Conservation (phyloP, 352 stramenopile genomes). For the Globisporangium paddicum region DNA sequence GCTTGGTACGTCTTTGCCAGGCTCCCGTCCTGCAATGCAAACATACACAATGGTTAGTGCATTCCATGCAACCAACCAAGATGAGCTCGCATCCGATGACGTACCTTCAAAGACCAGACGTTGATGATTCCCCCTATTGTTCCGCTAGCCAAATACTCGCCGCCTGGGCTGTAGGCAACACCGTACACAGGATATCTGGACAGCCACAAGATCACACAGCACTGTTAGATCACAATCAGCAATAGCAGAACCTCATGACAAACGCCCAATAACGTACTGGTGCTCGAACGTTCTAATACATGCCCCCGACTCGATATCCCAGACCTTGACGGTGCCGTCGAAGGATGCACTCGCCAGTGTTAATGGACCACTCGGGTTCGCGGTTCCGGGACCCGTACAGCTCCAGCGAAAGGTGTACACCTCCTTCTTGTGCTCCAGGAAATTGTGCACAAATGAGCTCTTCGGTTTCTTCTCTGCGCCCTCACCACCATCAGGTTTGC, state of each 20-base stretch:
- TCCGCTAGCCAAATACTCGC: constrained; percentile 95
- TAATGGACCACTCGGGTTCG: constrained; percentile 56
- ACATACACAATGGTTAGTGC: constrained; percentile 25
- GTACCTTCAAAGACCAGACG: constrained; percentile 95
- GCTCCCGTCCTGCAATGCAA: constrained; percentile 43
- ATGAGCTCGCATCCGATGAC: constrained; percentile 11
- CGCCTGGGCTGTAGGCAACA: constrained; percentile 83
- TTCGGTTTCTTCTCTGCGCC: constrained; percentile 18
- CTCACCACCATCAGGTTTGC: constrained; percentile 10
- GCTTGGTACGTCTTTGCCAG: constrained; percentile 88
- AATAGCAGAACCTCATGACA: not conserved
- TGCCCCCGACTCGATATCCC: constrained; percentile 88
- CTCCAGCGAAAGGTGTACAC: constrained; percentile 94
- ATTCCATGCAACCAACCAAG: not conserved
- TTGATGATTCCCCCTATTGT: constrained; percentile 96
- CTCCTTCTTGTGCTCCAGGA: constrained; percentile 92
- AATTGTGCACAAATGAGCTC: constrained; percentile 63
- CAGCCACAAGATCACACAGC: constrained; percentile 3
- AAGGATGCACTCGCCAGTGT: constrained; percentile 94
- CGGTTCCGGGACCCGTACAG: constrained; percentile 66
- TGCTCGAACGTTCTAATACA: constrained; percentile 92
- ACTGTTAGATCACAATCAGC: constrained; percentile 18
- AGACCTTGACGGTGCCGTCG: constrained; percentile 94
- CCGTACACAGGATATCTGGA: constrained; percentile 81
- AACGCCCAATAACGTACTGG: constrained; percentile 63